phyloP scores from a whole-genome alignment of 208 protist genomes.

The Strigomonas galati region DNA sequence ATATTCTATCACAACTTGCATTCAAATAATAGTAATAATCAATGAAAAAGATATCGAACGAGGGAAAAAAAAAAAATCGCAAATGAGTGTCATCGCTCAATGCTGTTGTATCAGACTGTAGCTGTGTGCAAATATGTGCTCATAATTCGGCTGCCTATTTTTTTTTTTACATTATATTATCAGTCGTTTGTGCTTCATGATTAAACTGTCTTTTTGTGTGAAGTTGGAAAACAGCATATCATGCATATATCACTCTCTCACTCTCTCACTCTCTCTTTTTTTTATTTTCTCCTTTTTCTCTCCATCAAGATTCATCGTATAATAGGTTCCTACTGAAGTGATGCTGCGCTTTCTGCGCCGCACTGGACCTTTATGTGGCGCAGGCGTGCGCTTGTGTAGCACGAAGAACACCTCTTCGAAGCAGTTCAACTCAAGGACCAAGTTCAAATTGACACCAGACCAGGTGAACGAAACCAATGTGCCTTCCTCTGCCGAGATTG shows the following conservation, averaged over 20 bases:
- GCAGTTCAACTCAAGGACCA: constrained; percentile 30
- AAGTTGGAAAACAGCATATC: too few species aligned
- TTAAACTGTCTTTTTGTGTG: background rate
- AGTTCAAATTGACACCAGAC: constrained; percentile 37
- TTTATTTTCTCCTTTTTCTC: background rate
- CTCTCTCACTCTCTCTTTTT: background rate
- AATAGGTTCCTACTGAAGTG: too few species aligned
- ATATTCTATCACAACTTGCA: too few species aligned
- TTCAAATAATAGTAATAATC: too few species aligned
- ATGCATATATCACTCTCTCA: too few species aligned
- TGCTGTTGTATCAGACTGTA: too few species aligned
- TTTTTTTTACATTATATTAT: background rate
- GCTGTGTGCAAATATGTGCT: too few species aligned
- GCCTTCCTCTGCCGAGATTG: constrained; percentile 53
- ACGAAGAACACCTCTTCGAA: background rate
- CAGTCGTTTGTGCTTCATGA: background rate
- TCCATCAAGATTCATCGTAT: background rate
- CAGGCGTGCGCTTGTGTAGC: too few species aligned
- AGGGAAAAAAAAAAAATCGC: too few species aligned
- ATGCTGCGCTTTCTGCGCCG: background rate
- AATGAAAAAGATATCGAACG: background rate
- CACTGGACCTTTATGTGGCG: too few species aligned
- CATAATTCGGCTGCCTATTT: too few species aligned
- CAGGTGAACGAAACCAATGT: constrained; percentile 70
- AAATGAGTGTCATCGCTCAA: too few species aligned